Evolutionary conservation across 768 basidiomycete genomes (phyloP).

Genomic region (Xanthoconium stramineum): DNA sequence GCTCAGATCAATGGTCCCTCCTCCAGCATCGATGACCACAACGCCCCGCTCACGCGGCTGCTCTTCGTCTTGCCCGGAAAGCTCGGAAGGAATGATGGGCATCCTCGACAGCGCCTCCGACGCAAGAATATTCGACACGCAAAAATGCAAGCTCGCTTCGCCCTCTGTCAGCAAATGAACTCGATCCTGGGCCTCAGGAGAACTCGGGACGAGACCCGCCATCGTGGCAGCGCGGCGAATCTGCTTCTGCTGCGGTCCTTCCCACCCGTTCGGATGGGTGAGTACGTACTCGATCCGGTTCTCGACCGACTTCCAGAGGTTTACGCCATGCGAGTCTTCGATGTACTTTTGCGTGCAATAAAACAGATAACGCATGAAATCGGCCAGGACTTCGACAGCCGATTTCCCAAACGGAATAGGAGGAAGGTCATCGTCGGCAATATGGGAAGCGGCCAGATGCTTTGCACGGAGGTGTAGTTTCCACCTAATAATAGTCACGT

Average conservation of each 20-base stretch:
- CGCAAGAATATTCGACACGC: conserved; percentile 45
- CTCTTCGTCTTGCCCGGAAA: conserved; percentile 16
- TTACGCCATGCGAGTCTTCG: conserved; percentile 42
- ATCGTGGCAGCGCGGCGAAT: conserved; percentile 52
- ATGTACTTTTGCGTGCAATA: conserved; percentile 46
- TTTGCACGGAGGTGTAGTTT: conserved; percentile 39
- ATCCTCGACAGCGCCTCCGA: conserved; percentile 27
- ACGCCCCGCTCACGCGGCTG: conserved; percentile 32
- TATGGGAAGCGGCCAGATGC: conserved; percentile 30
- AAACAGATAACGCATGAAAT: conserved; percentile 46
- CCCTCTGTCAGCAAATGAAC: conserved; percentile 62
- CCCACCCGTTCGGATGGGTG: conserved; percentile 67
- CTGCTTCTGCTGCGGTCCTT: conserved; percentile 52
- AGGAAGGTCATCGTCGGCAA: conserved; percentile 34
- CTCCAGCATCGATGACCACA: conserved; percentile 51
- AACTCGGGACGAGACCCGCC: conserved; percentile 49
- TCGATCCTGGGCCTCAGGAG: conserved; percentile 36
- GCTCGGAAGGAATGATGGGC: conserved; percentile 20
- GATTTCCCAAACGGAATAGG: conserved; percentile 42
- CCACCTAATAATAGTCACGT: conserved; percentile 23
- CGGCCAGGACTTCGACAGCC: conserved; percentile 41
- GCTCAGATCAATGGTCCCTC: conserved; percentile 43
- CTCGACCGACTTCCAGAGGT: conserved; percentile 45
- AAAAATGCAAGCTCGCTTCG: conserved; percentile 60
- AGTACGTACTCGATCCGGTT: conserved; percentile 48